Percentiles rank a stretch among this genome's conserved stretches.
phyloP scores from a whole-genome alignment of 441 rosid species.

The Populus trichocarpa region DNA sequence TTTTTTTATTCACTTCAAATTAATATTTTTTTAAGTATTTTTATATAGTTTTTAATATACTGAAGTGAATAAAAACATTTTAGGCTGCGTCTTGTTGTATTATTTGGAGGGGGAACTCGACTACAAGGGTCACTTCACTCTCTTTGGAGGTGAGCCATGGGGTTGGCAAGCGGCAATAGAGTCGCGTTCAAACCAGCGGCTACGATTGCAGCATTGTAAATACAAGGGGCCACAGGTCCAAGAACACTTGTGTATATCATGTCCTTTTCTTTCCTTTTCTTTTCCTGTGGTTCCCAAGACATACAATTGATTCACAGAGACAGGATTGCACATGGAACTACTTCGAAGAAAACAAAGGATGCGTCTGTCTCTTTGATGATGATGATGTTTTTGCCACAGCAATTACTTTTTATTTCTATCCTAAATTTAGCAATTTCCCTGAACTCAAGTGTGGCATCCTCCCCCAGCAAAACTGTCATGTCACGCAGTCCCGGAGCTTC shows the following conservation, averaged over 20 bases:
- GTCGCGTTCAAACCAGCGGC: slow-evolving; percentile 6
- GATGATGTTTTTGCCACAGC: neutral
- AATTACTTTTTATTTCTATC: slow-evolving; percentile 48
- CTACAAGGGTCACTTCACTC: neutral
- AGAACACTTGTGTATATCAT: neutral
- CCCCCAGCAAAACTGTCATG: slow-evolving; percentile 43
- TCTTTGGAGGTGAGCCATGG: neutral
- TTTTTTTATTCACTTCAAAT: too few relatives aligned
- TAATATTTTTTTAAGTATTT: too few relatives aligned
- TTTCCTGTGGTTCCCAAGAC: neutral
- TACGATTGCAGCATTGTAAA: neutral
- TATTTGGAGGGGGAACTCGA: neutral
- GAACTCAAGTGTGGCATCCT: slow-evolving; percentile 41
- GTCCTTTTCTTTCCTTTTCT: neutral
- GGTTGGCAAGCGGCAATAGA: neutral
- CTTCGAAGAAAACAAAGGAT: slow-evolving; percentile 9
- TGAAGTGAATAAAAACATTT: too few relatives aligned
- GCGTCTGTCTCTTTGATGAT: slow-evolving; percentile 4
- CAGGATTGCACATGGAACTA: neutral
- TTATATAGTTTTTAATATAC: too few relatives aligned
- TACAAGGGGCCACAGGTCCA: neutral
- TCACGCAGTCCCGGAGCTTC: slow-evolving; percentile 42
- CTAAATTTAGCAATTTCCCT: slow-evolving; percentile 56
- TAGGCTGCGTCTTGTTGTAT: neutral
- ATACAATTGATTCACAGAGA: neutral